phyloP scores from a whole-genome alignment of 208 protist genomes.

The Endotrypanum monterogeii region DNA sequence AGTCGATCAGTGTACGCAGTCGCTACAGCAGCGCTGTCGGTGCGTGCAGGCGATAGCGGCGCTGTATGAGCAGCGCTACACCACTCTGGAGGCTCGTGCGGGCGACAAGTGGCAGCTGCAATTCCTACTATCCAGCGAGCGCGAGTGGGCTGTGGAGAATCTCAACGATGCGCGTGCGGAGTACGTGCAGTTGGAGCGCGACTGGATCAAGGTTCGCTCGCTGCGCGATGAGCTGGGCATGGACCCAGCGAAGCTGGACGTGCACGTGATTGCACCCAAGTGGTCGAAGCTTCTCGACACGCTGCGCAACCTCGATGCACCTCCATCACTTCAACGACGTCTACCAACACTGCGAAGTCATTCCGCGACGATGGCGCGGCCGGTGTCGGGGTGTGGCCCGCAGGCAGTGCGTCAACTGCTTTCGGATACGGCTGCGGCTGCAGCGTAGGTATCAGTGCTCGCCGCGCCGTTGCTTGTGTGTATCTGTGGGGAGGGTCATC shows the following conservation, averaged over 20 bases:
- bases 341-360: constrained; percentile 25
- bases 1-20: constrained; percentile 34
- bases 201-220: constrained; percentile 38
- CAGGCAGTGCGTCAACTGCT: constrained; percentile 23
- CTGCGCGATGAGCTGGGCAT: constrained; percentile 51
- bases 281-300: constrained; percentile 15
- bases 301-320: constrained; percentile 21
- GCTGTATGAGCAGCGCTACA: constrained; percentile 69
- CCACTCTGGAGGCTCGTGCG: constrained; percentile 24
- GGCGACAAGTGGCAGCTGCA: constrained; percentile 54
- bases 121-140: constrained; percentile 72
- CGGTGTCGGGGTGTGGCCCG: constrained; percentile 14
- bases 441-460: neutral
- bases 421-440: neutral
- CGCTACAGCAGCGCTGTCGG: constrained; percentile 58
- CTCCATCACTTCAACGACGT: constrained; percentile 23
- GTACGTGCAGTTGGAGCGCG: constrained; percentile 38
- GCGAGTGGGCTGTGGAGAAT: constrained; percentile 61
- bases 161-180: constrained; percentile 59
- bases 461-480: neutral
- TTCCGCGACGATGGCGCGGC: constrained; percentile 1
- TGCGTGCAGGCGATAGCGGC: constrained; percentile 56
- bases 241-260: constrained; percentile 30
- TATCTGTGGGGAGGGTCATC: too few species aligned
- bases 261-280: constrained; percentile 1